Evolutionary conservation across 129 eudicot genomes (phyloP).

Genomic region (Artemisia tridentata): DNA sequence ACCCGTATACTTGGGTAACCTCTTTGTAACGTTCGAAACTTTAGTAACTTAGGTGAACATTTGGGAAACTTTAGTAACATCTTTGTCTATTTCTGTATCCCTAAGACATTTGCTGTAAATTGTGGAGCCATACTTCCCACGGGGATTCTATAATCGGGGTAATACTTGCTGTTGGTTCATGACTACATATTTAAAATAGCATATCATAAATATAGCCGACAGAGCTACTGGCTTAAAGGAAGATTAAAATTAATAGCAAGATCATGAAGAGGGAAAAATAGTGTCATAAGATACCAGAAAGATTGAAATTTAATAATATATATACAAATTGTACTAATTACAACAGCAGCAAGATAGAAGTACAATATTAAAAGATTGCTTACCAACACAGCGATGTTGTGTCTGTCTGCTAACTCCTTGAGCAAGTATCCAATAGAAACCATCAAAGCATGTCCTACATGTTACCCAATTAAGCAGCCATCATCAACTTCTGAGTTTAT

Average conservation of each 20-base stretch:
- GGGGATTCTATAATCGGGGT: no score
- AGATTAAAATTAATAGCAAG: neutral
- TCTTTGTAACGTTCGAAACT: no score
- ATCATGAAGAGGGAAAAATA: no score
- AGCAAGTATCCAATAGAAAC: slow-evolving; percentile 61
- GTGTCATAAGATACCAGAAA: no score
- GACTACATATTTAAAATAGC: neutral
- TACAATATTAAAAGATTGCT: slow-evolving; percentile 13
- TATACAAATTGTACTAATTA: neutral
- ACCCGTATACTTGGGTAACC: no score
- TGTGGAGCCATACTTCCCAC: no score
- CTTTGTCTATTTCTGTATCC: no score
- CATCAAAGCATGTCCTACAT: slow-evolving; percentile 81
- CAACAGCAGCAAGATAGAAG: neutral
- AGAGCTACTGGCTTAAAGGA: slow-evolving; percentile 1
- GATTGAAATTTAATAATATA: no score
- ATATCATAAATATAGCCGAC: neutral
- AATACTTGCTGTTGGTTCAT: no score
- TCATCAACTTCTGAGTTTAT: slow-evolving; percentile 15
- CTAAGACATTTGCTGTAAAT: no score
- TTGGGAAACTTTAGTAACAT: no score
- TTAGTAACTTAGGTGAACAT: no score
- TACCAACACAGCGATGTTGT: slow-evolving; percentile 60
- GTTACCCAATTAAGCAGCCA: slow-evolving; percentile 11
- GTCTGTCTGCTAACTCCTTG: slow-evolving; percentile 66